Evolutionary conservation across 1,284 basidiomycete genomes (phyloP), one percentile per base, ranked within the genome.

Genomic region (Coniferiporia sulphurascens): DNA sequence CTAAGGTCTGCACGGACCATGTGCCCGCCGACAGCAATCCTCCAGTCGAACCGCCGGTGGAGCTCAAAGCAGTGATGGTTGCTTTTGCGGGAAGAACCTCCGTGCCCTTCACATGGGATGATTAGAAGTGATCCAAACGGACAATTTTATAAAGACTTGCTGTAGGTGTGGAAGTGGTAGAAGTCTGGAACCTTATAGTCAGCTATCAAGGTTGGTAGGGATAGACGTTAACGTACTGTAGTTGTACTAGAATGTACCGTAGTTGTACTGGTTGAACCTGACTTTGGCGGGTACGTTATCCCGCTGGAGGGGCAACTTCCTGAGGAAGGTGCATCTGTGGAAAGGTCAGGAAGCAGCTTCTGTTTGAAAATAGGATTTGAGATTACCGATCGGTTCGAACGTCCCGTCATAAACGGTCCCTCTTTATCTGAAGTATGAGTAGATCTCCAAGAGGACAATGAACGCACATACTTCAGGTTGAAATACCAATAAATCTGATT

Each of bases 281-380:
- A 70, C 71, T 88, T 90, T 0, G 77, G 79, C n/a, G 76, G 77
- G 68, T 89, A 91, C 62, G 76, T 79, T 66, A 91, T 79, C n/a
- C 83, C 85, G 38, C 68, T 75, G 6, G 76, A 76, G 0, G 78
- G 73, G 65, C 86, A 89, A 19, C 77, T 72, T 35, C 81, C 78
- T 22, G 69, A 62, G n/a, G 71, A 63, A 0, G 83, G 82, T 1
- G 84, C 74, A 68, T 80, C 87, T 86, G 59, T 48, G 56, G 58
- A 52, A 8, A n/a, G 27, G 19, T 35, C 35, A 17, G 45, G n/a
- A 59, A 59, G 17, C 9, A 10, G 53, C 41, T n/a, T 49, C 32
- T 45, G 17, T 4, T 38, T 17, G 48, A 17, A 52, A 36, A 48
- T n/a, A 34, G 19, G 6, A 50, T 36, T 46, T 41, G 15, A 53